Percentiles rank a stretch among this genome's conserved stretches.
Conservation (phyloP, 306 rosid species). For the Cajanus cajan region DNA sequence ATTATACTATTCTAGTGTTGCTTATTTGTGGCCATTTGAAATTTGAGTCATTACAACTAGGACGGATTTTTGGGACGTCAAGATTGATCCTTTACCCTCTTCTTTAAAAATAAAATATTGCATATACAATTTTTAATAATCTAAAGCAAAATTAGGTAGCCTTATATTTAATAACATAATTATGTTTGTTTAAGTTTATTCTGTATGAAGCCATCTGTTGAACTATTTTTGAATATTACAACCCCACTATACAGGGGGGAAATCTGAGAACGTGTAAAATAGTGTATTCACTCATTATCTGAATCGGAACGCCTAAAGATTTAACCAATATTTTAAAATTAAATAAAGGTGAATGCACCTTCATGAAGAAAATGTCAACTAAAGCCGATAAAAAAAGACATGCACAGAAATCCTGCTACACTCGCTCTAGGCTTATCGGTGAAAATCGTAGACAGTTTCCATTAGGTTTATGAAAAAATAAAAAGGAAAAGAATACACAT, state of each 20-base stretch:
- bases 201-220: no score
- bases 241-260: no score
- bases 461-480: background rate
- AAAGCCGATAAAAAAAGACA: background rate
- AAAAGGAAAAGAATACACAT: background rate
- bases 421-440: background rate
- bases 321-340: background rate
- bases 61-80: no score
- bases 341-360: background rate
- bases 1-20: no score
- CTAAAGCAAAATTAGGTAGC: no score
- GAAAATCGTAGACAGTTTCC: constrained; percentile 8
- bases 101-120: no score
- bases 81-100: no score
- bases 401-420: background rate
- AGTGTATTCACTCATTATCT: background rate
- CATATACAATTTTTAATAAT: no score
- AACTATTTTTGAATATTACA: no score
- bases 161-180: no score
- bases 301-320: background rate
- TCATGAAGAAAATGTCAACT: background rate
- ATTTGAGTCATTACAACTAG: no score
- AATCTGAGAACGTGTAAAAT: background rate
- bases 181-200: background rate
- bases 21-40: no score